Base-by-base conservation (phyloP, 306 rosid genomes). In the Vachellia collinsii region DNA sequence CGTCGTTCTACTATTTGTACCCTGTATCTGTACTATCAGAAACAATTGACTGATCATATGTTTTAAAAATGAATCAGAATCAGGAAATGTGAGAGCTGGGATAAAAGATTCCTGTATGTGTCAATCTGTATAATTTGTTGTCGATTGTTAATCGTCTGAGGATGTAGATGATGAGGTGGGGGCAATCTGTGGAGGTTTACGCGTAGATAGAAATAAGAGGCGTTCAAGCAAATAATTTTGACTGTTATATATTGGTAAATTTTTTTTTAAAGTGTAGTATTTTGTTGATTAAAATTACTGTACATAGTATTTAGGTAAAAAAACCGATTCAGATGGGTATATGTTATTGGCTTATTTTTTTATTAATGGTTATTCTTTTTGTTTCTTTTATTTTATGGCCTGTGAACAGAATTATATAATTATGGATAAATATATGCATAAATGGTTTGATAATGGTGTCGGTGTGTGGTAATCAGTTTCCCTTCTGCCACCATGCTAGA, bases 371-470 rank as follows among this genome's bases (percentile, higher is more conserved):
- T 58, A 67, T 68, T 67, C 46, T 65, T 79, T 58, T 66, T 72
- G 70, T 68, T 59, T 67, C 68, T 69, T 14, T 38, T 46, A 14
- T 67, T 6, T 29, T 68, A 74, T 68, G 54, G 54, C 70, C 42
- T 83, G 77, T 83, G 70, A 29, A 65, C 7, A 8, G 61, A 53
- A 53, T 53, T 19, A 51, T 19, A 54, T 6, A 54, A 19, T 7
- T 54, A 19, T 53, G 70, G 46, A 47, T 17, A 53, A 76, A 37
- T 77, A 74, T 77, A 80, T 62, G 69, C 58, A 79, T 61, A 54
- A 50, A 70, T 77, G 56, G 72, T 68, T 62, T 46, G 34, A 74
- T 68, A 34, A 75, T 73, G 8, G 25, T 77, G 87, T 80, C 83
- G 80, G 88, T 71, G 44, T 7, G 36, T 53, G 11, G 63, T 39